These are phyloP conservation scores for Lipomyces spencermartinsiae DNA, from an alignment of 805 yeast species.

Conservation along the genomic window DNA sequence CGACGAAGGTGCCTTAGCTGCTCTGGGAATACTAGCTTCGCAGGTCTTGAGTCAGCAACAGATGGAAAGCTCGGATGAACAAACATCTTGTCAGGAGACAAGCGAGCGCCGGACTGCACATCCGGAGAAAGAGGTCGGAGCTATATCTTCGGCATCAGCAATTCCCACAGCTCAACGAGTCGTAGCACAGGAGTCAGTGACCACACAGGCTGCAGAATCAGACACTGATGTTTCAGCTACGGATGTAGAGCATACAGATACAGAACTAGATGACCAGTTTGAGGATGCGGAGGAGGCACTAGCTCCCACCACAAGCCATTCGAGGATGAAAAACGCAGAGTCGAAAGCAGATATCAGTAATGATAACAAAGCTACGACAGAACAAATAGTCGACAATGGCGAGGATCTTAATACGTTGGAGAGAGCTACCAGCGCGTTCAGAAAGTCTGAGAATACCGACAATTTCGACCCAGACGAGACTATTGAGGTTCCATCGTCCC, in stretches of 20 bases:
- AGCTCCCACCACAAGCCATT: neutral
- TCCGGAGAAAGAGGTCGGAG: neutral
- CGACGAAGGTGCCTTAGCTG: slow-evolving; percentile 50
- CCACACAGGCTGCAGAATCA: neutral
- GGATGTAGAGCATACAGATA: slow-evolving; percentile 6
- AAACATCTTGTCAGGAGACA: neutral
- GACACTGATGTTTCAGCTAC: neutral
- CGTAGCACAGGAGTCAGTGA: slow-evolving; percentile 1
- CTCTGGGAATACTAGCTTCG: slow-evolving; percentile 61
- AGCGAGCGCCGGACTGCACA: neutral
- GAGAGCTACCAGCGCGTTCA: neutral
- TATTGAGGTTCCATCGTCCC: slow-evolving; percentile 15
- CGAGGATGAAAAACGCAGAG: neutral
- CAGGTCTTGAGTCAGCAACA: slow-evolving; percentile 45
- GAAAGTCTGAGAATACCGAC: neutral
- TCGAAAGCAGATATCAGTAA: neutral
- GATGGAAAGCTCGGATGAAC: slow-evolving; percentile 9
- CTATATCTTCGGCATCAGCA: slow-evolving; percentile 1
- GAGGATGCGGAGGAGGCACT: neutral
- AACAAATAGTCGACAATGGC: neutral
- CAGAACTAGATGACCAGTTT: neutral
- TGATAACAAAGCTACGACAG: neutral
- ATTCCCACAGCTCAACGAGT: slow-evolving; percentile 16
- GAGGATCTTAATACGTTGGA: neutral
- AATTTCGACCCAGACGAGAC: slow-evolving; percentile 17